A percentile compares a stretch with the other conserved stretches of the same genome.
Conservation (phyloP, 345 rosid genomes). For the Camelina laxa region DNA sequence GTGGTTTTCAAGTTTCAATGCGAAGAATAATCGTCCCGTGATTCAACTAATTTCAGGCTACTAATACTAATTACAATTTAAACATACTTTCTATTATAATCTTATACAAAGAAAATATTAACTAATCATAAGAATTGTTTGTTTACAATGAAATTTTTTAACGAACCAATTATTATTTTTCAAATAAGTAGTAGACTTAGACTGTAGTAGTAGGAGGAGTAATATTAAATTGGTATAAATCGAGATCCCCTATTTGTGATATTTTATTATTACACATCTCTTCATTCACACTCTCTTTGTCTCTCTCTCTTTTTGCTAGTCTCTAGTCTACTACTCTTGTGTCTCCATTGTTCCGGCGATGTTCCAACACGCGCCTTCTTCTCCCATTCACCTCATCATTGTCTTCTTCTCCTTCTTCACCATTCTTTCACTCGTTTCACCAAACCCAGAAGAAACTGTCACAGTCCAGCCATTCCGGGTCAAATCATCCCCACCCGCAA, state of each 20-base stretch:
- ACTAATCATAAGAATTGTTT: not conserved
- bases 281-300: constrained; percentile 20
- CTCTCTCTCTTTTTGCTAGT: not conserved
- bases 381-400: constrained; percentile 27
- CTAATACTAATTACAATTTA: too few species aligned
- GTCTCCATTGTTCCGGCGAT: constrained; percentile 39
- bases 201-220: not conserved
- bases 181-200: too few species aligned
- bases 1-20: constrained; percentile 34
- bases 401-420: constrained; percentile 27
- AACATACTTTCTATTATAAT: not conserved
- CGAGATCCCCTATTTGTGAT: constrained; percentile 32
- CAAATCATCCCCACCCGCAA: constrained; percentile 60
- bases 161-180: too few species aligned
- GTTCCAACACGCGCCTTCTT: constrained; percentile 49
- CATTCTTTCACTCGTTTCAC: constrained; percentile 33
- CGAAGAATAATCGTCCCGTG: constrained; percentile 35
- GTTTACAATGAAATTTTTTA: too few species aligned
- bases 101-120: not conserved
- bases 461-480: constrained; percentile 55
- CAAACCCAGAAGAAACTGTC: constrained; percentile 53
- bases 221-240: constrained; percentile 19
- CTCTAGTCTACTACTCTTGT: not conserved
- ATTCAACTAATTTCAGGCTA: not conserved
- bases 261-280: constrained; percentile 37